Percentiles rank a stretch among this genome's conserved stretches.
phyloP scores from a whole-genome alignment of 208 protist genomes.

The Trypanosoma cruzi region DNA sequence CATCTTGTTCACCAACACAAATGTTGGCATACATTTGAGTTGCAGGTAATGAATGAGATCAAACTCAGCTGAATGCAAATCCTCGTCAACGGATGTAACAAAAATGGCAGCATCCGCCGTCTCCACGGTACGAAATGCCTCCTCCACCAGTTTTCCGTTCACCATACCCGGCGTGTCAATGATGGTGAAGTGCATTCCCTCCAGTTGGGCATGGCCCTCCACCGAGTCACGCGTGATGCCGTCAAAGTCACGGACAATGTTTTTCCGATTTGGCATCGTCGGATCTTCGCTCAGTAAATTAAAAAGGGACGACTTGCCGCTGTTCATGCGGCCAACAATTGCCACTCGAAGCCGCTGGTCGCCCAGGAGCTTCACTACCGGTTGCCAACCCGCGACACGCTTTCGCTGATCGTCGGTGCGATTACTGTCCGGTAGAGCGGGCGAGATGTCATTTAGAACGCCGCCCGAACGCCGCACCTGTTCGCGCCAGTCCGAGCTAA shows the following conservation, averaged over 20 bases:
- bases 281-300: constrained; percentile 83
- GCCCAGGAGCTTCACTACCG: constrained; percentile 78
- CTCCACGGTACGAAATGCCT: constrained; percentile 83
- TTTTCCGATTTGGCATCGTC: constrained; percentile 53
- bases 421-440: constrained; percentile 54
- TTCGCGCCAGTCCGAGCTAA: constrained; percentile 65
- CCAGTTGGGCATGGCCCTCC: constrained; percentile 66
- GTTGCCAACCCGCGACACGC: constrained; percentile 76
- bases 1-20: constrained; percentile 92
- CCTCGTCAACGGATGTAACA: constrained; percentile 70
- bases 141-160: constrained; percentile 74
- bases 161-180: constrained; percentile 92
- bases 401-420: constrained; percentile 75
- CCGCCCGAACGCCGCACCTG: constrained; percentile 60
- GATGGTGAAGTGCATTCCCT: constrained; percentile 84
- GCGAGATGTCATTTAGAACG: constrained; percentile 74
- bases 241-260: constrained; percentile 83
- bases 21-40: constrained; percentile 68
- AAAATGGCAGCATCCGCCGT: constrained; percentile 86
- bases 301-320: constrained; percentile 91
- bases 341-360: constrained; percentile 87
- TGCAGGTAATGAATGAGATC: constrained; percentile 67
- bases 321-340: constrained; percentile 90
- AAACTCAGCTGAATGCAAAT: constrained; percentile 63
- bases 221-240: constrained; percentile 91